Evolutionary conservation across 495 filamentous ascomycete genomes (phyloP).

Genomic region (Penicillium herquei): DNA sequence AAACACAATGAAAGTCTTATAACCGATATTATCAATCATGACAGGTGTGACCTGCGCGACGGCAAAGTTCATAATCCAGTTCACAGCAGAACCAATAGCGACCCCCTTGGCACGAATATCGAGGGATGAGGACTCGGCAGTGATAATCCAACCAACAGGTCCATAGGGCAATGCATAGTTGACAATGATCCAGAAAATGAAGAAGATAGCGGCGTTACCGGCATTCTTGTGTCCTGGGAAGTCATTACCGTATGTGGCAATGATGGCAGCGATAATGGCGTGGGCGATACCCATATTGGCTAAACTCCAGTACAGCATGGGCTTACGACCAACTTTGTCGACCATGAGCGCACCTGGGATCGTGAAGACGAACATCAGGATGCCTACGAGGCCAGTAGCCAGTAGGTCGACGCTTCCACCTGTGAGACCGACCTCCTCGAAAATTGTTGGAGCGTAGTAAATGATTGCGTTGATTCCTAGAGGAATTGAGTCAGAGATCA

Average conservation of each 20-base stretch:
- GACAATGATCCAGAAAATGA: constrained; percentile 28
- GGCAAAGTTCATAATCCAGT: constrained; percentile 46
- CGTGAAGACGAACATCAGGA: constrained; percentile 70
- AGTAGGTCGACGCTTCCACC: constrained; percentile 43
- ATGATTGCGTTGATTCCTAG: neutral
- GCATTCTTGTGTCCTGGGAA: constrained; percentile 27
- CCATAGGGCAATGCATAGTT: constrained; percentile 3
- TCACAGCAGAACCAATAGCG: constrained; percentile 34
- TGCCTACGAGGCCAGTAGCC: constrained; percentile 67
- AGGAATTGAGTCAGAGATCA: too few species aligned
- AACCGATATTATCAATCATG: constrained; percentile 38
- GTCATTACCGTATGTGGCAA: constrained; percentile 30
- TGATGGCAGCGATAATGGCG: constrained; percentile 37
- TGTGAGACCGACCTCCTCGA: neutral
- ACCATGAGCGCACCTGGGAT: constrained; percentile 64
- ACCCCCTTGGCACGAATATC: constrained; percentile 38
- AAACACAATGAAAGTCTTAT: constrained; percentile 44
- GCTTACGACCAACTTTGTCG: constrained; percentile 67
- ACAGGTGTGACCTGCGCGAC: constrained; percentile 38
- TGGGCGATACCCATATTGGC: constrained; percentile 62
- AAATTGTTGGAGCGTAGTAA: neutral
- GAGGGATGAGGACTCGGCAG: constrained; percentile 41
- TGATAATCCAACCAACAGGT: constrained; percentile 36
- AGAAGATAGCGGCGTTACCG: constrained; percentile 40
- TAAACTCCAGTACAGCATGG: constrained; percentile 69